Evolutionary conservation across 1,284 basidiomycete species (phyloP), one percentile per base, ranked within the genome.

Genomic region (Phellopilus nigrolimitatus): DNA sequence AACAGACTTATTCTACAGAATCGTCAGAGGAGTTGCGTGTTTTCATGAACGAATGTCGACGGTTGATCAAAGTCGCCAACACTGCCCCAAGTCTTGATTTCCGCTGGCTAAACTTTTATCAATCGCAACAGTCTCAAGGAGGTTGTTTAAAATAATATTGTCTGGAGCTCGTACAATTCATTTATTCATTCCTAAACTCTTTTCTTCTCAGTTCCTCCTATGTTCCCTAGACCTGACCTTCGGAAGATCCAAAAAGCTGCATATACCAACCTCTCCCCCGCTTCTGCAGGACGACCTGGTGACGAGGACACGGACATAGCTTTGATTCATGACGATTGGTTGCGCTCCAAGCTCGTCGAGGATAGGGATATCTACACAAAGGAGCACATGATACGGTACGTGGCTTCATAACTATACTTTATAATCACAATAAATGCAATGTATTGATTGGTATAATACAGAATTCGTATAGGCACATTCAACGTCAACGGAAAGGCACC

Each of bases 401-500:
- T 49, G 30, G 33, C 24, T 43, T 28, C 13, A 4, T 38, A 43
- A 50, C 39, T 24, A 9, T 43, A 43, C n/a, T n/a, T n/a, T n/a
- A n/a, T n/a, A n/a, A 27, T 19, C 19, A 24, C 3, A 6, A 54
- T 55, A 49, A 48, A 17, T 44, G 25, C 21, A 30, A 34, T 4
- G 40, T 25, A 8, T 47, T 40, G 17, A 39, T 39, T 17, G 6
- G 36, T 22, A 37, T 51, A 25, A 13, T 27, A 9, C 53, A 84
- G 80, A 37, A 61, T 90, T 46, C 79, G 84, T 2, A 56, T 87
- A 13, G 86, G 87, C 13, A 86, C 84, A 1, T 90, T 89, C 68
- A 90, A 90, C 58, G 87, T 89, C 37, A 88, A 88, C 58, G 87
- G 84, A 0, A 81, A 80, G 59, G 56, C 75, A 30, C 85, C 87